Percentiles rank a stretch among this genome's conserved stretches.
phyloP scores from a whole-genome alignment of 116 monocot genomes.

The Thalassia testudinum region DNA sequence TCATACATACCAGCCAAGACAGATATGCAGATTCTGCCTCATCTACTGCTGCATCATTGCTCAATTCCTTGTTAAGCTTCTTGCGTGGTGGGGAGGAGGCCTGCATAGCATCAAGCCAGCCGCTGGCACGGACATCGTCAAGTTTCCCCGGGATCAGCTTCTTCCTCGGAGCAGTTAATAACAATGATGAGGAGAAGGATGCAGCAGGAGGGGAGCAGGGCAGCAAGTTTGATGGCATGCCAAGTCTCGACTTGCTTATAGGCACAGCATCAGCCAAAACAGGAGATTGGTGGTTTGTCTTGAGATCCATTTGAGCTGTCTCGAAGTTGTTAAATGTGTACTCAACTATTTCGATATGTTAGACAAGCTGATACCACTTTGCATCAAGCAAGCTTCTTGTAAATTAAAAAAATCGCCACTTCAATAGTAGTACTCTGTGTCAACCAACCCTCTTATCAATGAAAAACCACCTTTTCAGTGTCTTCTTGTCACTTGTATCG shows the following conservation, averaged over 20 bases:
- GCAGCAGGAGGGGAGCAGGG: constrained; percentile 22
- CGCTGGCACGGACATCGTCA: constrained; percentile 38
- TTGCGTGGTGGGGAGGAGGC: constrained; percentile 53
- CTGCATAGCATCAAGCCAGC: constrained; percentile 61
- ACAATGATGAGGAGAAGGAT: constrained; percentile 27
- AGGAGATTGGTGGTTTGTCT: constrained; percentile 42
- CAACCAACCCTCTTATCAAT: constrained; percentile 84
- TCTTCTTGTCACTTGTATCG: constrained; percentile 36
- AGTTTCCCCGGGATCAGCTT: constrained; percentile 34
- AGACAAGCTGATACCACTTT: background rate
- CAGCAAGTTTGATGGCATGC: constrained; percentile 21
- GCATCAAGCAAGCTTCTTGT: background rate
- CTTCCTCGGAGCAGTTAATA: constrained; percentile 33
- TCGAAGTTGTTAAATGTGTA: background rate
- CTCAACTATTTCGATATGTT: background rate
- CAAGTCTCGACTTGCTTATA: constrained; percentile 42
- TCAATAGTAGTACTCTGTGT: background rate
- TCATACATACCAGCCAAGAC: constrained; percentile 30
- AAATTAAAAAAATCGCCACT: background rate
- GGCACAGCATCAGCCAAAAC: constrained; percentile 58
- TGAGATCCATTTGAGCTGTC: constrained; percentile 49
- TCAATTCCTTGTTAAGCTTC: constrained; percentile 21
- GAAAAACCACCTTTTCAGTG: constrained; percentile 88
- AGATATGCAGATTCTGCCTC: constrained; percentile 27
- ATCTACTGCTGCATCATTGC: constrained; percentile 12